phyloP scores from a whole-genome alignment of 352 stramenopile species.

The Phytophthora pluvialis region DNA sequence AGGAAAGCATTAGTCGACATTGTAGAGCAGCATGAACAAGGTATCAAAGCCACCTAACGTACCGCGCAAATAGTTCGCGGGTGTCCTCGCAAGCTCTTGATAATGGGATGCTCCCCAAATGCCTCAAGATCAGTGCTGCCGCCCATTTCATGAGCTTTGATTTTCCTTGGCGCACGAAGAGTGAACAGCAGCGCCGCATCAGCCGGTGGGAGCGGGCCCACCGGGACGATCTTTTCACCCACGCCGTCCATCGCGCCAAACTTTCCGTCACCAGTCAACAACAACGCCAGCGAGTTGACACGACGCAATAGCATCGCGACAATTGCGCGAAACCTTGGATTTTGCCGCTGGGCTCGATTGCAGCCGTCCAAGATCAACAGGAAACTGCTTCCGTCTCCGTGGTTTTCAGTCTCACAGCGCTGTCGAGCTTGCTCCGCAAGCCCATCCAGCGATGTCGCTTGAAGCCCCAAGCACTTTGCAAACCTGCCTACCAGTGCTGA shows the following conservation, averaged over 20 bases:
- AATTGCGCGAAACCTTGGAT: conserved; percentile 50
- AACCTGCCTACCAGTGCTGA: conserved; percentile 34
- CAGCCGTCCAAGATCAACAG: conserved; percentile 84
- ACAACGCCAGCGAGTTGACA: conserved; percentile 63
- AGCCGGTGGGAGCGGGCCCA: conserved; percentile 66
- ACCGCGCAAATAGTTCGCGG: conserved; percentile 78
- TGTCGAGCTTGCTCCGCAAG: conserved; percentile 63
- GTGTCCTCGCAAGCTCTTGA: conserved; percentile 66
- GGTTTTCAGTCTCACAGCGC: conserved; percentile 33
- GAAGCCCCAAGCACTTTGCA: conserved; percentile 51
- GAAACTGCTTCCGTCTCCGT: conserved; percentile 49
- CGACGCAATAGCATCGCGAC: conserved; percentile 64
- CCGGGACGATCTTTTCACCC: conserved; percentile 75
- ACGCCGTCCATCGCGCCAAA: conserved; percentile 83
- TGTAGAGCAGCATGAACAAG: background rate
- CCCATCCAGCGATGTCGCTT: conserved; percentile 42
- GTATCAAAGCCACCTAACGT: conserved; percentile 4
- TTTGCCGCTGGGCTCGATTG: conserved; percentile 55
- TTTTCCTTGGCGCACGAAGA: conserved; percentile 71
- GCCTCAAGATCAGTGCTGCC: conserved; percentile 61
- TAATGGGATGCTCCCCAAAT: conserved; percentile 71
- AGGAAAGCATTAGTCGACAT: background rate
- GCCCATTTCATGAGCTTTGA: conserved; percentile 84
- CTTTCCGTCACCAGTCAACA: conserved; percentile 76
- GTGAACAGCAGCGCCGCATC: conserved; percentile 82